Evolutionary conservation across 257 asterid species (phyloP).

Genomic region (Apocynum venetum): DNA sequence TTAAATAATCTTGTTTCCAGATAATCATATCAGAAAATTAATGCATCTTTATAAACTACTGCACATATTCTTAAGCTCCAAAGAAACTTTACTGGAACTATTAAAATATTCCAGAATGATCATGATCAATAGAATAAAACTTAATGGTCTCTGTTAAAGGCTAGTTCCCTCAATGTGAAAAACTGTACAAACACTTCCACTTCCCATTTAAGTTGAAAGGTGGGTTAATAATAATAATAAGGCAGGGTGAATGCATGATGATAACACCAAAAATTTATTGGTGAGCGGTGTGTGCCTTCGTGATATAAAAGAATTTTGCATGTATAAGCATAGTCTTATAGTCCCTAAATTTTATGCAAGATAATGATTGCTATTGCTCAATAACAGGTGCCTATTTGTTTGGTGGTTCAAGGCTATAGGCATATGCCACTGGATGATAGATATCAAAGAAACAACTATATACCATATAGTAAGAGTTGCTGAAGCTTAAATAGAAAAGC

Average conservation of each 20-base stretch:
- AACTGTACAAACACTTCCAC: background rate
- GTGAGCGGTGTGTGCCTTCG: background rate
- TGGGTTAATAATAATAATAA: background rate
- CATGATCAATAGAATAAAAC: background rate
- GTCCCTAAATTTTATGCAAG: background rate
- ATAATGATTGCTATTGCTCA: background rate
- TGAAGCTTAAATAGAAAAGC: background rate
- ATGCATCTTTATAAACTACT: background rate
- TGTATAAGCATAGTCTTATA: background rate
- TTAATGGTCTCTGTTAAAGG: background rate
- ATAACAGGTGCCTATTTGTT: background rate
- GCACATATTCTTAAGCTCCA: background rate
- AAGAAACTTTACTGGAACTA: background rate
- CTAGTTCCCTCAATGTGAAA: background rate
- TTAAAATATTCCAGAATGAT: too few relatives aligned
- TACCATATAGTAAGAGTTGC: background rate
- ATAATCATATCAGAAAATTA: background rate
- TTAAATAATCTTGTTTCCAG: background rate
- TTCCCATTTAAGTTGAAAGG: background rate
- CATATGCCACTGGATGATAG: background rate
- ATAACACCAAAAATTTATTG: background rate
- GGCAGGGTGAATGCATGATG: background rate
- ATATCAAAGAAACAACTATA: background rate
- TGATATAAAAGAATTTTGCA: background rate
- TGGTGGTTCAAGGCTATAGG: background rate